Evolutionary conservation across 352 stramenopile genomes (phyloP).

Genomic region (Hyaloperonospora arabidopsidis): DNA sequence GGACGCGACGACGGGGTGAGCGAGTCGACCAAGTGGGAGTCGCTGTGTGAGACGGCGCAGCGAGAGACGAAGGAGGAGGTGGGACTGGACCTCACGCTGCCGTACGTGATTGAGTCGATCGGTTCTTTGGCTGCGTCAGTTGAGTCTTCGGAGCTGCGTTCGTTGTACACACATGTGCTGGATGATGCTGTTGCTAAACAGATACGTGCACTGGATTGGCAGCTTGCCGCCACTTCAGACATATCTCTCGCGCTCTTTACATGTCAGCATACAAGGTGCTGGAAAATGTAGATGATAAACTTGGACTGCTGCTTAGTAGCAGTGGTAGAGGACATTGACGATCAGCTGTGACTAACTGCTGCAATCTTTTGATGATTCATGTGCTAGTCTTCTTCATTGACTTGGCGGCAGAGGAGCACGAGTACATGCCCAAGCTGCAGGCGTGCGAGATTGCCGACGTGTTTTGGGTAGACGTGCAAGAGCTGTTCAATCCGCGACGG

Average conservation of each 20-base stretch:
- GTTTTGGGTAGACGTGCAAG: constrained; percentile 78
- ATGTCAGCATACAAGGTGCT: constrained; percentile 59
- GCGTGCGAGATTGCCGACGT: constrained; percentile 63
- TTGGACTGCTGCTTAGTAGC: not conserved
- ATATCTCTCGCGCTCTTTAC: constrained; percentile 46
- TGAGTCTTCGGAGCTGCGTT: too few relatives aligned
- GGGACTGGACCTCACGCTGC: constrained; percentile 51
- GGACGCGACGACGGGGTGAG: constrained; percentile 19
- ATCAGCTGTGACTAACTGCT: constrained; percentile 5
- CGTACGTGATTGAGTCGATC: constrained; percentile 29
- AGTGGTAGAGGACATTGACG: too few relatives aligned
- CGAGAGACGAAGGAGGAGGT: constrained; percentile 81
- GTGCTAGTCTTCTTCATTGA: constrained; percentile 70
- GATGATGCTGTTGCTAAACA: constrained; percentile 10
- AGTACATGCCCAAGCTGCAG: constrained; percentile 48
- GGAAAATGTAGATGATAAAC: not conserved
- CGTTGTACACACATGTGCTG: not conserved
- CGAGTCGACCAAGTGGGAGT: constrained; percentile 55
- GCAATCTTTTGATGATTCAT: not conserved
- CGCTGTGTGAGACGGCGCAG: constrained; percentile 53
- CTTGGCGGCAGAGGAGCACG: constrained; percentile 33
- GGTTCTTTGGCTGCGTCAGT: too few relatives aligned
- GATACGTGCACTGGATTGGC: constrained; percentile 63
- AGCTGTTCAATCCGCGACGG: constrained; percentile 52
- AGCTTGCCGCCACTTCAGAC: constrained; percentile 49